Conservation (phyloP, 805 yeast species). For the Candida sphagnicola region DNA sequence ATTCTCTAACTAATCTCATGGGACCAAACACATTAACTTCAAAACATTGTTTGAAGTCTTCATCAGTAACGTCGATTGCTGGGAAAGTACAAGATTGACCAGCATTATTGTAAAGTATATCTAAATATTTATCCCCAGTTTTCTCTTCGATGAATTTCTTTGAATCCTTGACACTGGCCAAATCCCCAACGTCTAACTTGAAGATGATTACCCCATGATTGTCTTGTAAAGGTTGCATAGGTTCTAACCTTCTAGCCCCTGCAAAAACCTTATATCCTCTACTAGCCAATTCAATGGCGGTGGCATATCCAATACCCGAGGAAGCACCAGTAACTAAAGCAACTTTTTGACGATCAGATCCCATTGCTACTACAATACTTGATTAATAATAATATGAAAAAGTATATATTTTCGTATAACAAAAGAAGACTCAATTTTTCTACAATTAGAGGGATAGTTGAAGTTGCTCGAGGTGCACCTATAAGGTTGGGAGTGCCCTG, state of each 20-base stretch:
- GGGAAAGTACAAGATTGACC: conserved; percentile 74
- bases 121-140: conserved; percentile 46
- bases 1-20: conserved; percentile 57
- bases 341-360: conserved; percentile 27
- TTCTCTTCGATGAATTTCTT: conserved; percentile 38
- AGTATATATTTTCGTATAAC: no score
- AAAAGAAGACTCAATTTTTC: no score
- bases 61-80: conserved; percentile 62
- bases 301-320: conserved; percentile 51
- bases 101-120: conserved; percentile 69
- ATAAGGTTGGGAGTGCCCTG: no score
- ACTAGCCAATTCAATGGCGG: conserved; percentile 45
- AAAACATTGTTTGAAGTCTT: conserved; percentile 46
- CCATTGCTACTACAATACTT: no score
- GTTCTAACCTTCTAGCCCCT: conserved; percentile 64
- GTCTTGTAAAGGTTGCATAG: conserved; percentile 48
- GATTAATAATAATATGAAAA: no score
- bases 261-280: conserved; percentile 64
- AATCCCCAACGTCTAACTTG: conserved; percentile 54
- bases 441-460: no score
- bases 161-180: conserved; percentile 43
- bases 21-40: conserved; percentile 72
- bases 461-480: no score
- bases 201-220: conserved; percentile 45
- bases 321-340: conserved; percentile 59